Evolutionary conservation across 2,329 filamentous ascomycete genomes (phyloP).

Genomic region (Capronia americana): DNA sequence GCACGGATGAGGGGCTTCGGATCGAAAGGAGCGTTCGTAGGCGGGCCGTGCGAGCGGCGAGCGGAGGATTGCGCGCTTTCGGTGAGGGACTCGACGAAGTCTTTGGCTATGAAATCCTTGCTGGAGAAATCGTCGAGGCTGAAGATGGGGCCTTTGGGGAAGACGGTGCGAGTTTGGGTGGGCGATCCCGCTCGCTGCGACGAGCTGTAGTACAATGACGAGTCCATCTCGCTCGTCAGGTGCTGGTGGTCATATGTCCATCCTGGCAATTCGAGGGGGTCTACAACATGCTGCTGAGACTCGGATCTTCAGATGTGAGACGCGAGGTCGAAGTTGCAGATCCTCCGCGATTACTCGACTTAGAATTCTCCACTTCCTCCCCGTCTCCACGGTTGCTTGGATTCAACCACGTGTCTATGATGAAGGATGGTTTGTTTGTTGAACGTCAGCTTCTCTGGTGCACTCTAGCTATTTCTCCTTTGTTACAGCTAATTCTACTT

Average conservation of each 20-base stretch:
- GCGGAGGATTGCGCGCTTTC: conserved; percentile 80
- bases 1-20: conserved; percentile 95
- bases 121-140: conserved; percentile 85
- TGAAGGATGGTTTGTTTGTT: background rate
- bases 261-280: background rate
- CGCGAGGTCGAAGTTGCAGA: background rate
- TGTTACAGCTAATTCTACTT: conserved; percentile 6
- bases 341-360: background rate
- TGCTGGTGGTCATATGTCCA: conserved; percentile 2
- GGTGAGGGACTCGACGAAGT: conserved; percentile 93
- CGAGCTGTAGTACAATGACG: conserved; percentile 23
- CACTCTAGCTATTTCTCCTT: background rate
- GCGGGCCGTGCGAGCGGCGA: conserved; percentile 67
- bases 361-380: background rate
- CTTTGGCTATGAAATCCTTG: conserved; percentile 95
- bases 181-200: conserved; percentile 30
- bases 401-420: background rate
- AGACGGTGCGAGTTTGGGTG: conserved; percentile 66
- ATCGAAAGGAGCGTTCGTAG: conserved; percentile 70
- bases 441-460: background rate
- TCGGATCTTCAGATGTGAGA: background rate
- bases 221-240: conserved; percentile 27
- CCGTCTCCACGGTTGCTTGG: background rate
- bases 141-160: conserved; percentile 80
- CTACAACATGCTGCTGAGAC: background rate